Conservation (phyloP, 257 asterid species). For the Solanum gracilifrons region DNA sequence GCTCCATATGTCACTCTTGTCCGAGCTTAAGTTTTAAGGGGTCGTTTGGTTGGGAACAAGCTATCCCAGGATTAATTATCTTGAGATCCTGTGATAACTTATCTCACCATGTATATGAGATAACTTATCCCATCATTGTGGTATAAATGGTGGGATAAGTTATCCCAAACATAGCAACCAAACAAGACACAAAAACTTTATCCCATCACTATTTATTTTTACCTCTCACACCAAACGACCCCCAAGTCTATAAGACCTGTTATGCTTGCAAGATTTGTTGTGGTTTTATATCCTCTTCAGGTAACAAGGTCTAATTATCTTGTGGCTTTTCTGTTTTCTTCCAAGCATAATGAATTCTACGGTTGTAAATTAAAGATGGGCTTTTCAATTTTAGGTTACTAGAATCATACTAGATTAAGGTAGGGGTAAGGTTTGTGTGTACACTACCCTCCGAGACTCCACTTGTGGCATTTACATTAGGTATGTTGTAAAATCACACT, state of each 20-base stretch:
- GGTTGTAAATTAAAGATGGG: background rate
- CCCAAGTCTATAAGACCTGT: background rate
- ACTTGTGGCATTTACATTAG: background rate
- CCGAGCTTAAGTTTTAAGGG: background rate
- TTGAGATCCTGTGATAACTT: too few species aligned
- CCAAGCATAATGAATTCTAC: background rate
- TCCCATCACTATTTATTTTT: too few species aligned
- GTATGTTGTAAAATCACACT: background rate
- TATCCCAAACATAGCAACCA: too few species aligned
- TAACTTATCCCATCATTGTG: too few species aligned
- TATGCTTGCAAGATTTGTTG: background rate
- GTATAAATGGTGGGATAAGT: too few species aligned
- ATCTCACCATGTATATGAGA: too few species aligned
- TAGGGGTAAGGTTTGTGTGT: background rate
- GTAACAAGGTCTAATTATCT: background rate
- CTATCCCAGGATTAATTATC: too few species aligned
- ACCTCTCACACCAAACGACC: too few species aligned
- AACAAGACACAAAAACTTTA: too few species aligned
- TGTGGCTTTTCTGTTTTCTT: background rate
- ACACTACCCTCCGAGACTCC: background rate
- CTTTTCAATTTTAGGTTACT: background rate
- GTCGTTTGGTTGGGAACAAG: too few species aligned
- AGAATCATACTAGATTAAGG: background rate
- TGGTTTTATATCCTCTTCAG: background rate
- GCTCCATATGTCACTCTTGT: background rate